Percentiles rank a stretch among this genome's conserved stretches.
phyloP scores from a whole-genome alignment of 129 eudicot genomes.

The carrot (Daucus carota) region DH1_v3.0 NC_030383.2:46759001-46759500 shows the following conservation, averaged over 20 bases:
- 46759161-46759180: not conserved
- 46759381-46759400: conserved; percentile 80
- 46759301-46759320: conserved; percentile 75
- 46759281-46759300: conserved; percentile 79
- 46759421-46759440: conserved; percentile 42
- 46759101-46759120: not conserved
- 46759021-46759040: not conserved
- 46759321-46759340: conserved; percentile 84
- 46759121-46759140: not conserved
- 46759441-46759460: conserved; percentile 83
- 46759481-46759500: conserved; percentile 31
- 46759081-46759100: not conserved
- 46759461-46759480: conserved; percentile 84
- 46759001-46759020: not conserved
- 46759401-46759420: conserved; percentile 74
- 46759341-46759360: conserved; percentile 95
- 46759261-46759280: conserved; percentile 91
- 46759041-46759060: not conserved
- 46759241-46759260: conserved; percentile 88
- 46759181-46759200: not conserved
- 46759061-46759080: not conserved
- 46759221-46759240: not conserved
- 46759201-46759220: not conserved
- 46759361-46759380: conserved; percentile 74
- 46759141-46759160: not conserved